A percentile compares a stretch with the other conserved stretches of the same genome.
Conservation (phyloP, 1,284 basidiomycete genomes). For the Paramarasmius palmivorus region DNA sequence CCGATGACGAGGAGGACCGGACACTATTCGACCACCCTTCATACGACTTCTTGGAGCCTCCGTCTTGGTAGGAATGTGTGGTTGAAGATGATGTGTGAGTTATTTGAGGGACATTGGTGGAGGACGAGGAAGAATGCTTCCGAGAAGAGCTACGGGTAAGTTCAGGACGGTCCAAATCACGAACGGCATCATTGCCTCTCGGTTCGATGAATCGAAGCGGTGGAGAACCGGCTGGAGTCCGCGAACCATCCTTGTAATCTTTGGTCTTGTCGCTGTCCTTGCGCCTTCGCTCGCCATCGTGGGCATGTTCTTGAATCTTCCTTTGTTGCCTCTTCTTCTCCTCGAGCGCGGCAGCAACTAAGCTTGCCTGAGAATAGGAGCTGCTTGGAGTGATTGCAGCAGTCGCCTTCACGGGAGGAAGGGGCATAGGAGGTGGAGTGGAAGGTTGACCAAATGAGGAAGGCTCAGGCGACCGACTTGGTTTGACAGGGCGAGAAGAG, state of each 20-base stretch:
- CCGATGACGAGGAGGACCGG: background rate
- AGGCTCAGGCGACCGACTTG: conserved; percentile 7
- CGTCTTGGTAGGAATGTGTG: background rate
- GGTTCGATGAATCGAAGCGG: background rate
- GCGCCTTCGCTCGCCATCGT: conserved; percentile 2
- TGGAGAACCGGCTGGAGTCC: background rate
- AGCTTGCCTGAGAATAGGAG: conserved; percentile 9
- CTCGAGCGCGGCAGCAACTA: conserved; percentile 1
- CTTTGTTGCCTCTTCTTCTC: background rate
- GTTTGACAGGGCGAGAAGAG: background rate
- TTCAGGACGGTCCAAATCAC: background rate
- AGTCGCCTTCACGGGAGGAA: conserved; percentile 13
- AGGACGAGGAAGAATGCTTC: background rate
- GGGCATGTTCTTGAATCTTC: background rate
- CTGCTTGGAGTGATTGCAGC: conserved; percentile 11
- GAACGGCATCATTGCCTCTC: background rate
- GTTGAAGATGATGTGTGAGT: background rate
- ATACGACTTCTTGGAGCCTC: no score
- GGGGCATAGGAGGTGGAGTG: conserved; percentile 6
- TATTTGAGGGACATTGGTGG: no score
- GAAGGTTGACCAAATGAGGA: conserved; percentile 5
- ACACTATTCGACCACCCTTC: background rate
- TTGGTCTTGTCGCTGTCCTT: background rate
- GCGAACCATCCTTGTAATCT: background rate
- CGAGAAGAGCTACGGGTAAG: background rate